These are phyloP conservation scores for Candida sp. DNA, from an alignment of 1,139 yeast genomes.

Conservation along the genomic window DNA sequence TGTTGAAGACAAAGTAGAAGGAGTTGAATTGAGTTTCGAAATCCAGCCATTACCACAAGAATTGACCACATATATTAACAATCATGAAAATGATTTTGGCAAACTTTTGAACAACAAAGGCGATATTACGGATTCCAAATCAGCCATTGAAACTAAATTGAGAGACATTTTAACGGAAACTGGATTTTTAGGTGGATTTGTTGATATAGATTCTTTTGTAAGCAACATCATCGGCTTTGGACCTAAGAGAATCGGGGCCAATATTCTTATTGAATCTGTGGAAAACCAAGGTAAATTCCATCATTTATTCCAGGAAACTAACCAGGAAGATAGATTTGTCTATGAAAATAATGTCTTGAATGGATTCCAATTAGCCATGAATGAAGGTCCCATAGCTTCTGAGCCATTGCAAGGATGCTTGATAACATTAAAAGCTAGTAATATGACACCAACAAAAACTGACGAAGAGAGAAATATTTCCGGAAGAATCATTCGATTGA, in stretches of 20 bases:
- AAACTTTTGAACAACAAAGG: conserved; percentile 17
- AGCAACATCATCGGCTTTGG: conserved; percentile 67
- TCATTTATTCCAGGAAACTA: conserved; percentile 16
- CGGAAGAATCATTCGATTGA: conserved; percentile 71
- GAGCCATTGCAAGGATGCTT: conserved; percentile 88
- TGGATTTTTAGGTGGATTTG: conserved; percentile 16
- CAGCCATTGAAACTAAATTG: conserved; percentile 28
- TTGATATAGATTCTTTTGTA: conserved; percentile 21
- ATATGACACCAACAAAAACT: conserved; percentile 27
- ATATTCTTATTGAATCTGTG: conserved; percentile 61
- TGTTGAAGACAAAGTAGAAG: conserved; percentile 25
- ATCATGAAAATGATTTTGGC: conserved; percentile 37
- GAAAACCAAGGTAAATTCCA: conserved; percentile 28
- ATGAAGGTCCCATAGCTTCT: conserved; percentile 84
- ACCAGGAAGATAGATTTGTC: conserved; percentile 28
- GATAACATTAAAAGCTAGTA: conserved; percentile 38
- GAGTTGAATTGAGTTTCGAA: conserved; percentile 49
- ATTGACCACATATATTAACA: conserved; percentile 48
- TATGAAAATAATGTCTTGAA: conserved; percentile 68
- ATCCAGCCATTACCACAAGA: conserved; percentile 57
- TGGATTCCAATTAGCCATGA: conserved; percentile 82
- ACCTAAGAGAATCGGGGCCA: conserved; percentile 75
- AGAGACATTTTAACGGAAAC: conserved; percentile 24
- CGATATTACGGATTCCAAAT: conserved; percentile 11
- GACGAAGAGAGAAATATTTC: conserved; percentile 38